phyloP scores from a whole-genome alignment of 805 yeast species.

The Kazachstania taianensis region DNA sequence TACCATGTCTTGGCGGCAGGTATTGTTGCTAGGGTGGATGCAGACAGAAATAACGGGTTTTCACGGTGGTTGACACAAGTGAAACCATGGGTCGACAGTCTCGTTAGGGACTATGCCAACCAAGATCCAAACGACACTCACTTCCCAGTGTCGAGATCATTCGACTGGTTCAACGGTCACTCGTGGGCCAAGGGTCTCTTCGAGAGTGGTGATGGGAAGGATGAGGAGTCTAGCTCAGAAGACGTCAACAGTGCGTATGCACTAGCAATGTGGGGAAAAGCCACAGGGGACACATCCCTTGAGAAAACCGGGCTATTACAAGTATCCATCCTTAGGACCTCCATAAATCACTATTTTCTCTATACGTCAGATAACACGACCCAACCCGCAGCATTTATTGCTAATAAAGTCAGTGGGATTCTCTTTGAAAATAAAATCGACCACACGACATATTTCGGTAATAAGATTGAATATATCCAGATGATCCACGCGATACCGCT shows the following conservation, averaged over 20 bases:
- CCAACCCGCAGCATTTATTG: constrained; percentile 46
- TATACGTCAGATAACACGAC: constrained; percentile 42
- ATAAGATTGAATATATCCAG: constrained; percentile 62
- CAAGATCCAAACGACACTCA: constrained; percentile 43
- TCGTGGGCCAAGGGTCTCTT: constrained; percentile 71
- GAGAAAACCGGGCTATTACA: constrained; percentile 48
- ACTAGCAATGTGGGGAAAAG: constrained; percentile 54
- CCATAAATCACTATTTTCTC: constrained; percentile 48
- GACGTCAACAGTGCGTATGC: constrained; percentile 66
- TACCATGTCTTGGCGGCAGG: constrained; percentile 68
- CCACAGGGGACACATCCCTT: constrained; percentile 42
- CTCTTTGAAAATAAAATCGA: constrained; percentile 64
- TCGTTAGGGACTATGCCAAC: constrained; percentile 60
- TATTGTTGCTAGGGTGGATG: constrained; percentile 47
- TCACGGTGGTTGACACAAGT: constrained; percentile 39
- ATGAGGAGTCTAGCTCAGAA: constrained; percentile 65
- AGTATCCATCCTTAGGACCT: constrained; percentile 45
- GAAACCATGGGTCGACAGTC: constrained; percentile 43
- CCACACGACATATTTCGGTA: constrained; percentile 67
- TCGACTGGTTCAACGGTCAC: constrained; percentile 72
- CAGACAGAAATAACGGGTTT: constrained; percentile 11
- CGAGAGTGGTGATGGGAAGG: constrained; percentile 64
- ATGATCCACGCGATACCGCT: constrained; percentile 73
- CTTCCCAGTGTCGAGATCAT: constrained; percentile 59
- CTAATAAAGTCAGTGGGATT: constrained; percentile 65